Conservation (phyloP, 1,139 yeast genomes). For the Meyerozyma guilliermondii region DNA sequence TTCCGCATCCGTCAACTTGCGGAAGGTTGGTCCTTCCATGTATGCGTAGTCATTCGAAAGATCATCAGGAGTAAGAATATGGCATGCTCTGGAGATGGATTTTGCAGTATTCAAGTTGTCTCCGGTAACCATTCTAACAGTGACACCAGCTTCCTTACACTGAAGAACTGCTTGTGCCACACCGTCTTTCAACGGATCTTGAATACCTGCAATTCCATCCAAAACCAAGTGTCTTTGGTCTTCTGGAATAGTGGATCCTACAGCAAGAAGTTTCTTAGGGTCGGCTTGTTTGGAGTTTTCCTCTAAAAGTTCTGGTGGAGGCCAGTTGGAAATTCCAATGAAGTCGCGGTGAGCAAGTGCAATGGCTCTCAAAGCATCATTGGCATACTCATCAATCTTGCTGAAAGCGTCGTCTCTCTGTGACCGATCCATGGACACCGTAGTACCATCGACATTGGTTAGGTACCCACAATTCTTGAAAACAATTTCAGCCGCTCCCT, state of each 20-base stretch:
- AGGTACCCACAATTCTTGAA: slow-evolving; percentile 53
- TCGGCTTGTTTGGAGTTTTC: slow-evolving; percentile 38
- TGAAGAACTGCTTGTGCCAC: slow-evolving; percentile 83
- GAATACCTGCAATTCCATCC: slow-evolving; percentile 83
- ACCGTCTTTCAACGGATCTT: slow-evolving; percentile 89
- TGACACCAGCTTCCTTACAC: slow-evolving; percentile 87
- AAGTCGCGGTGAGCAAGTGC: slow-evolving; percentile 78
- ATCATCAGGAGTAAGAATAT: slow-evolving; percentile 58
- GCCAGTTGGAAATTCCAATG: slow-evolving; percentile 49
- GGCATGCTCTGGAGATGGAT: slow-evolving; percentile 84
- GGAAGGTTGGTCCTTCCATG: slow-evolving; percentile 91
- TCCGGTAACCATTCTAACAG: slow-evolving; percentile 97
- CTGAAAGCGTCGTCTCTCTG: slow-evolving; percentile 30
- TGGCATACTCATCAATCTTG: slow-evolving; percentile 63
- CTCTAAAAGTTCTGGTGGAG: slow-evolving; percentile 46
- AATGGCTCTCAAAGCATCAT: slow-evolving; percentile 77
- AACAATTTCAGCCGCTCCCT: slow-evolving; percentile 94
- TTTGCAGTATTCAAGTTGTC: slow-evolving; percentile 87
- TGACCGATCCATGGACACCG: slow-evolving; percentile 21
- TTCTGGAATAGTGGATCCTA: slow-evolving; percentile 21
- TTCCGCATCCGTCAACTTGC: slow-evolving; percentile 59
- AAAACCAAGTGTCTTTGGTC: slow-evolving; percentile 33
- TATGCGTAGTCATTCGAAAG: slow-evolving; percentile 53
- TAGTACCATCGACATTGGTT: slow-evolving; percentile 24
- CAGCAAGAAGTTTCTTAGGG: slow-evolving; percentile 39